Percentiles rank a stretch among this genome's conserved stretches.
Conservation (phyloP, 176 grass and related monocot genomes). For the Alopecurus myosuroides region DNA sequence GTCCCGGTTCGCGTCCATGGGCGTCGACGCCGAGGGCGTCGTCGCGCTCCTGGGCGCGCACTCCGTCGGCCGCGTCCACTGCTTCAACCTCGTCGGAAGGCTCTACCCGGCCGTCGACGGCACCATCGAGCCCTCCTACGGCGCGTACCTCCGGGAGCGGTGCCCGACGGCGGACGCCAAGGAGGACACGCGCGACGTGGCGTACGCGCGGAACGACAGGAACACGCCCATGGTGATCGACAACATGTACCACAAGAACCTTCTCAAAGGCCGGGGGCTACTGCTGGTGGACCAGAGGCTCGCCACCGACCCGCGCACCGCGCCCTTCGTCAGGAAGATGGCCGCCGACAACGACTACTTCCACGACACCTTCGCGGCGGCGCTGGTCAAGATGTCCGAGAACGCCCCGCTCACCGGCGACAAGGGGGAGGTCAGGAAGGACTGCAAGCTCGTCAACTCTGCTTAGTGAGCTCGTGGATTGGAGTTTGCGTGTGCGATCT, state of each 20-base stretch:
- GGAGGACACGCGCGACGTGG: slow-evolving; percentile 35
- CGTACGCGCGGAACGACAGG: slow-evolving; percentile 60
- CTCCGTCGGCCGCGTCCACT: slow-evolving; percentile 57
- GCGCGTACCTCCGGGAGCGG: slow-evolving; percentile 26
- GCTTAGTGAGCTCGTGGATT: not conserved
- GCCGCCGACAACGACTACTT: slow-evolving; percentile 54
- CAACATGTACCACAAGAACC: slow-evolving; percentile 63
- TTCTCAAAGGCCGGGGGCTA: slow-evolving; percentile 26
- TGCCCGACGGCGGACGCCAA: slow-evolving; percentile 24
- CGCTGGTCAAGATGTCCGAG: slow-evolving; percentile 45
- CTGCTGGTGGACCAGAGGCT: slow-evolving; percentile 54
- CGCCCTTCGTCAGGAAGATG: slow-evolving; percentile 29
- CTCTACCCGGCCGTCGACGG: slow-evolving; percentile 41
- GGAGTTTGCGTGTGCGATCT: not conserved
- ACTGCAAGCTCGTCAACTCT: slow-evolving; percentile 51
- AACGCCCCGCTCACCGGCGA: slow-evolving; percentile 36
- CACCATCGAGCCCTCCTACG: slow-evolving; percentile 24
- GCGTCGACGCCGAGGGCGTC: slow-evolving; percentile 17
- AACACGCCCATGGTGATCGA: slow-evolving; percentile 55
- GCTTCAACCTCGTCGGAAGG: slow-evolving; percentile 33
- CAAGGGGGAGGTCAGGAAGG: slow-evolving; percentile 45
- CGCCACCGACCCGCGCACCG: slow-evolving; percentile 31
- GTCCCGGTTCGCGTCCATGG: slow-evolving; percentile 29
- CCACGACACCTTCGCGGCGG: slow-evolving; percentile 27
- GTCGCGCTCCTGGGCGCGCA: slow-evolving; percentile 56